phyloP scores from a whole-genome alignment of 345 rosid genomes.

The Psidium friedrichsthalianum region DNA sequence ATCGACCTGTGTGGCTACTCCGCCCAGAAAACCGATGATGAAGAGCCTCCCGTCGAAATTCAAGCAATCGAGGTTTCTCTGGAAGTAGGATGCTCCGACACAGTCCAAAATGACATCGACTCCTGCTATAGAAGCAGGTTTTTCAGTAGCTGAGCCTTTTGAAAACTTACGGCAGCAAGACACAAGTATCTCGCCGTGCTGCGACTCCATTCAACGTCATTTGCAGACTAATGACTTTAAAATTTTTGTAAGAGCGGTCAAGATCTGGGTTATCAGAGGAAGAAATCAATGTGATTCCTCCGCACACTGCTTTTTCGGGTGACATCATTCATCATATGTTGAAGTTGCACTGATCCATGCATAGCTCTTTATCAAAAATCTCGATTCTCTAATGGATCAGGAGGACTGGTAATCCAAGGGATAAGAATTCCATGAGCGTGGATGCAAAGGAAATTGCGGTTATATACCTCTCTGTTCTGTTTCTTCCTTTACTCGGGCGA shows the following conservation, averaged over 20 bases:
- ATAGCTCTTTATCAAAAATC: neutral
- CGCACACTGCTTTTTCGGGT: neutral
- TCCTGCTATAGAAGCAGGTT: slow-evolving; percentile 15
- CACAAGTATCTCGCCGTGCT: neutral
- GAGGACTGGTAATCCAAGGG: neutral
- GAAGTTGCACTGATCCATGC: neutral
- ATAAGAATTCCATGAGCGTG: neutral
- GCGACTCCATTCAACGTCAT: neutral
- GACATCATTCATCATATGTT: neutral
- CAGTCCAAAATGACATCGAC: slow-evolving; percentile 82
- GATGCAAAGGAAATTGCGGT: neutral
- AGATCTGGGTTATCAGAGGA: neutral
- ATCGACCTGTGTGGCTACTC: slow-evolving; percentile 46
- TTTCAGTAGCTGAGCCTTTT: neutral
- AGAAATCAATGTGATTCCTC: neutral
- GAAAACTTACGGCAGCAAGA: neutral
- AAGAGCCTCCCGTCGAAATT: slow-evolving; percentile 78
- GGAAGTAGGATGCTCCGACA: slow-evolving; percentile 73
- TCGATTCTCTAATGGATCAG: neutral
- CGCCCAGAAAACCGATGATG: slow-evolving; percentile 65
- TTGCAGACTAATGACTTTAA: neutral
- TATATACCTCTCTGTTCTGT: slow-evolving; percentile 56
- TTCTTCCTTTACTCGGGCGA: slow-evolving; percentile 64
- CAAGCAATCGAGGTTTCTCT: slow-evolving; percentile 67
- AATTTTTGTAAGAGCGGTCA: neutral